A percentile compares a stretch with the other conserved stretches of the same genome.
phyloP scores from a whole-genome alignment of 305 asterid genomes.

The Solanum hybrid region DNA sequence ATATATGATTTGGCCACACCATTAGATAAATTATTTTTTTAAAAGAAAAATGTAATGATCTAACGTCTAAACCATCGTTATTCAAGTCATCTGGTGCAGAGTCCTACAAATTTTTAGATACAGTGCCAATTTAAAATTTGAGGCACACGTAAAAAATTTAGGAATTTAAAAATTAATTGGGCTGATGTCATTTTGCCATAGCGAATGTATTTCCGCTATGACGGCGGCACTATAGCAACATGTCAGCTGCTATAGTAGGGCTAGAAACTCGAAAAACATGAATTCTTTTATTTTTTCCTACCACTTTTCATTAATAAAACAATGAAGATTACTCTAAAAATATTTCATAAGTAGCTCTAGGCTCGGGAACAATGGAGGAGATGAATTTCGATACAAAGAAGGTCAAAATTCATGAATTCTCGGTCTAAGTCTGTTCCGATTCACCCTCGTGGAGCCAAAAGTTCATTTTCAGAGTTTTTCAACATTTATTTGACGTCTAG shows the following conservation, averaged over 20 bases:
- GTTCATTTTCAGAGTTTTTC: too few relatives aligned
- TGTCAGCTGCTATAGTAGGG: neutral
- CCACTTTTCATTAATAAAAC: too few relatives aligned
- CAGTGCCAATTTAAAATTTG: neutral
- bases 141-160: neutral
- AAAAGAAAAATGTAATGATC: too few relatives aligned
- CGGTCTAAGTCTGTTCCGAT: too few relatives aligned
- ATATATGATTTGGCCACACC: neutral
- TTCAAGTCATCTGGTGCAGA: neutral
- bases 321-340: too few relatives aligned
- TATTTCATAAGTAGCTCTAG: too few relatives aligned
- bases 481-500: too few relatives aligned
- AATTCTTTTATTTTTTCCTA: too few relatives aligned
- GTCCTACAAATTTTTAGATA: neutral
- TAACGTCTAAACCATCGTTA: neutral
- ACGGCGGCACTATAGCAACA: neutral
- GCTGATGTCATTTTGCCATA: neutral
- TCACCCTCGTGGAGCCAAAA: too few relatives aligned
- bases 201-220: neutral
- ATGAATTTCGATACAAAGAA: too few relatives aligned
- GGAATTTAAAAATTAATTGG: neutral
- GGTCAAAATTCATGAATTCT: too few relatives aligned
- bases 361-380: too few relatives aligned
- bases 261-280: neutral
- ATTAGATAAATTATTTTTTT: neutral